phyloP scores from a whole-genome alignment of 2,329 filamentous ascomycete species.

The Rosellinia necatrix region DNA sequence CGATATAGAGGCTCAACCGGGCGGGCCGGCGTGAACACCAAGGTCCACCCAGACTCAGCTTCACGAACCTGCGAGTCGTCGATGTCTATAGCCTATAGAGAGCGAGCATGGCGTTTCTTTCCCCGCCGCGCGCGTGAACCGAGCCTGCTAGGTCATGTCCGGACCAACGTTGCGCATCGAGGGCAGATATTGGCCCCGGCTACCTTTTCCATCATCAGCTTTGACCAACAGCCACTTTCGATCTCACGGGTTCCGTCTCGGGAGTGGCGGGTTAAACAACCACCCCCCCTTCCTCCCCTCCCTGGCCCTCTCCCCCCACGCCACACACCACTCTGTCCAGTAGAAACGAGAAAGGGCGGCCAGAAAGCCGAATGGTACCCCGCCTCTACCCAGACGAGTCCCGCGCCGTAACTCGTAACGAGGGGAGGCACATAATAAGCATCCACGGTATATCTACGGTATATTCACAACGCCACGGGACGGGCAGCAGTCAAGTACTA shows the following conservation, averaged over 20 bases:
- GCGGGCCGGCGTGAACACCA: neutral
- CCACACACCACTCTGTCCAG: too few relatives aligned
- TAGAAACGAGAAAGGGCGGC: too few relatives aligned
- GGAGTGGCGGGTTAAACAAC: neutral
- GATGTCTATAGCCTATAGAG: neutral
- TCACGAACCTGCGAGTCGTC: neutral
- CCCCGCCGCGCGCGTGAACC: neutral
- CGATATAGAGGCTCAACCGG: constrained; percentile 24
- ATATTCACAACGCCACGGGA: too few relatives aligned
- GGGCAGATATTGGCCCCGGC: neutral
- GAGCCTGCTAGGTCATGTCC: neutral
- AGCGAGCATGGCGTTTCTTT: neutral
- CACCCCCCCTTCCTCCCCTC: constrained; percentile 2
- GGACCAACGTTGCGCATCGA: neutral
- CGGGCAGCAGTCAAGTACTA: too few relatives aligned
- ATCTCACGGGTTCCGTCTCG: neutral
- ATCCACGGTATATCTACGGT: too few relatives aligned
- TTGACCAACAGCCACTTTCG: neutral
- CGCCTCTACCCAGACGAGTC: too few relatives aligned
- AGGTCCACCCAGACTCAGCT: neutral
- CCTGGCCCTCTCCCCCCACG: constrained; percentile 10
- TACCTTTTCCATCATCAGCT: constrained; percentile 5
- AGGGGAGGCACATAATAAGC: too few relatives aligned
- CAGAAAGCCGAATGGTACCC: too few relatives aligned
- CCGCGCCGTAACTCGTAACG: too few relatives aligned